A percentile compares a stretch with the other conserved stretches of the same genome.
Evolutionary conservation across 164 flowering plant genomes (phyloP).

Genomic region (Macadamia tetraphylla): DNA sequence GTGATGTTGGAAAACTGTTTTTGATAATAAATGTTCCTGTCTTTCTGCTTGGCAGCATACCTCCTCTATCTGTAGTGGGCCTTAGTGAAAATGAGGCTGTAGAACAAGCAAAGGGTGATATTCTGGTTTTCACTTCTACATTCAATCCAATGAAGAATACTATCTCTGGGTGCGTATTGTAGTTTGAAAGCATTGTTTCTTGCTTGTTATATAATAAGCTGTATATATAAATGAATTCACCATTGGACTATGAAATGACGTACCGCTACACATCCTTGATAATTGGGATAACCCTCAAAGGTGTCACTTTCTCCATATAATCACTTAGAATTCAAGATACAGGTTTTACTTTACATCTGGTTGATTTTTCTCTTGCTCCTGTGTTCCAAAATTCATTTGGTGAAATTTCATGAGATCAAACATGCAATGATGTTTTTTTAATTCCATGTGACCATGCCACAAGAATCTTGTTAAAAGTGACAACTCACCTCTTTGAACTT

Average conservation of each 20-base stretch:
- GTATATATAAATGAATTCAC: no score
- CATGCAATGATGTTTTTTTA: no score
- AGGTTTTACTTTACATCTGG: not conserved
- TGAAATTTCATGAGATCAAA: not conserved
- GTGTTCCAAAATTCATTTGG: not conserved
- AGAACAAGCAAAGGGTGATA: constrained; percentile 72
- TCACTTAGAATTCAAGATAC: no score
- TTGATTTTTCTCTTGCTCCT: not conserved
- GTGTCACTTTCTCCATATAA: no score
- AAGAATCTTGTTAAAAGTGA: no score
- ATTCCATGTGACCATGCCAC: no score
- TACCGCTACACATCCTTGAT: no score
- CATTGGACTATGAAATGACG: no score
- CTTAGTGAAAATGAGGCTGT: constrained; percentile 84
- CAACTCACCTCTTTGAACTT: no score
- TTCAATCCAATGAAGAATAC: constrained; percentile 61
- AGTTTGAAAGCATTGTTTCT: not conserved
- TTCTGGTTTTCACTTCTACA: constrained; percentile 53
- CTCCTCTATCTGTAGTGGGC: constrained; percentile 95
- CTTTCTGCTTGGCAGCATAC: constrained; percentile 59
- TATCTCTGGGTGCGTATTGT: constrained; percentile 70
- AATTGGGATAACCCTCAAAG: no score
- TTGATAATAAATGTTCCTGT: not conserved
- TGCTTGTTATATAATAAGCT: not conserved
- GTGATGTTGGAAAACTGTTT: no score